These are phyloP conservation scores for Colletotrichum neosansevieriae DNA, from an alignment of 2,329 filamentous ascomycete genomes.

Conservation along the genomic window DNA sequence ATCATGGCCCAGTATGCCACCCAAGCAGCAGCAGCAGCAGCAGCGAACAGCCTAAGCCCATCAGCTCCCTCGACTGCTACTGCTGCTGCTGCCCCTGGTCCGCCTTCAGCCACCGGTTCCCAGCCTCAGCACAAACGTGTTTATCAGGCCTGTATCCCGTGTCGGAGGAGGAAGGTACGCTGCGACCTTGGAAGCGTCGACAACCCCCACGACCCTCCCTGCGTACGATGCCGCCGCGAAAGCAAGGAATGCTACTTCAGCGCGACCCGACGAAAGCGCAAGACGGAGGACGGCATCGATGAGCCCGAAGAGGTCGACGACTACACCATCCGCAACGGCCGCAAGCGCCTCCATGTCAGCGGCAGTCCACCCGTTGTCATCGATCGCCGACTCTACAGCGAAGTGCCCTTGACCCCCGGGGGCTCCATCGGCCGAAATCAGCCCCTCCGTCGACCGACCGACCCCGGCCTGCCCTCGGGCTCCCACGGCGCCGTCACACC, in stretches of 20 bases:
- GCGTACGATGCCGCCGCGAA: slow-evolving; percentile 92
- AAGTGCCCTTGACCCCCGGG: slow-evolving; percentile 73
- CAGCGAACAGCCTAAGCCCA: slow-evolving; percentile 27
- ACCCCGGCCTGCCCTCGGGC: slow-evolving; percentile 42
- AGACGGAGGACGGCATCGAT: slow-evolving; percentile 70
- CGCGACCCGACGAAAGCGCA: slow-evolving; percentile 91
- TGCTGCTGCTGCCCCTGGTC: slow-evolving; percentile 30
- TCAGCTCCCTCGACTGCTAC: slow-evolving; percentile 35
- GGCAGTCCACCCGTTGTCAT: slow-evolving; percentile 57
- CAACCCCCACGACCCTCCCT: slow-evolving; percentile 93
- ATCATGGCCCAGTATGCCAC: slow-evolving; percentile 46
- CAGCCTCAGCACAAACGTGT: slow-evolving; percentile 68
- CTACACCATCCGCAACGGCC: slow-evolving; percentile 78
- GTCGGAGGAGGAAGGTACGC: slow-evolving; percentile 71
- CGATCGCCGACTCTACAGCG: slow-evolving; percentile 61
- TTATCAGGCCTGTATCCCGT: slow-evolving; percentile 74
- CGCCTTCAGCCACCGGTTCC: slow-evolving; percentile 19
- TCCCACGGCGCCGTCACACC: slow-evolving; percentile 49
- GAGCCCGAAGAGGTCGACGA: slow-evolving; percentile 65
- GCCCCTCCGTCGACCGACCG: slow-evolving; percentile 73
- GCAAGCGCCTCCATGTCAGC: slow-evolving; percentile 71
- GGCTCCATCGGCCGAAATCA: slow-evolving; percentile 74
- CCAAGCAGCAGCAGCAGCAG: slow-evolving; percentile 34
- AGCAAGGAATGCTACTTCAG: slow-evolving; percentile 98
- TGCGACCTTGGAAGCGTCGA: slow-evolving; percentile 82